Base-by-base conservation (phyloP, 2,329 filamentous ascomycete genomes). In the Claviceps monticola region DNA sequence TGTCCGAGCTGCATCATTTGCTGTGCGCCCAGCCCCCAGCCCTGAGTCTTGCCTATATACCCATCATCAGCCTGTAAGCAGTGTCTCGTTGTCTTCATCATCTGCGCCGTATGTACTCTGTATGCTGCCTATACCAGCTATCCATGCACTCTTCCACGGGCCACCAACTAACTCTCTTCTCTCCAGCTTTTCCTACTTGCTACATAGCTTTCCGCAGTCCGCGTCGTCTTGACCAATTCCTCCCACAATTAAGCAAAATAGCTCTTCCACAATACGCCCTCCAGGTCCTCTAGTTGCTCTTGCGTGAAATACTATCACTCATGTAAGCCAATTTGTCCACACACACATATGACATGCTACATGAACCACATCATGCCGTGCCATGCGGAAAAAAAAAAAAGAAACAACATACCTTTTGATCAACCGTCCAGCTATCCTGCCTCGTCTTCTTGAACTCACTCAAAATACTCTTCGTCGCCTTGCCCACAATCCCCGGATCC, bases 361-460 rank as follows among this genome's bases (percentile, higher is more conserved):
- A 45, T 29, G 14, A 45, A 9, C 21, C 7, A 45, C 16, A 13
- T 14, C 34, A 44, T 5, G 19, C 29, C 16, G 34, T 26, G 11
- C 16, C 17, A 29, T 29, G 26, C 26, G 0, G 6, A 19, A 29
- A 13, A 19, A 16, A 48, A 50, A 50, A n/a, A 50, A 37, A 16
- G 46, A 43, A 19, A 8, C 26, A 26, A 5, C 16, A 21, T 80
- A 95, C 93, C 85, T 95, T 97, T 60, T 95, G 88, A 71, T 98
- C 93, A 55, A 95, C 91, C 61, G 84, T 84, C 93, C 93, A 98
- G 59, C 91, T 98, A 73, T 98, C 93, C 68, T 98, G 93, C 66
- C 93, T 83, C 46, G 93, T 98, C 79, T 98, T 98, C 74, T 98
- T 98, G 75, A 98, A 98, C 62, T 98, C 94, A 55, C 89, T 89